Conservation (phyloP, 1,284 basidiomycete genomes). For the Ustilago sp. region DNA sequence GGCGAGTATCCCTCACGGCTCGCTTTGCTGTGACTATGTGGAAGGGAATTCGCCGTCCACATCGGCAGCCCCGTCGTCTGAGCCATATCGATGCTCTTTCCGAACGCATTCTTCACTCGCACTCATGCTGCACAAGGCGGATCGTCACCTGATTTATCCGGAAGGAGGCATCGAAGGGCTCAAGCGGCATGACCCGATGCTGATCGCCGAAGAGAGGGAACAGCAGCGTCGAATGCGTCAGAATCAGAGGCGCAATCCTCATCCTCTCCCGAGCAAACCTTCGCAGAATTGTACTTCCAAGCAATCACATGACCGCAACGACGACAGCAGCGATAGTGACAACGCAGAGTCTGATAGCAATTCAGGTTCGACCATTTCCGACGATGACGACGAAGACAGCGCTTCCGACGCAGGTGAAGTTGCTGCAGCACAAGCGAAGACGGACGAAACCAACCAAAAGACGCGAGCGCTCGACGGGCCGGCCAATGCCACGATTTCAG, state of each 20-base stretch:
- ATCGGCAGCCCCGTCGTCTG: conserved; percentile 18
- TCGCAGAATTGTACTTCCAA: background rate
- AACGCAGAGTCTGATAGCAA: background rate
- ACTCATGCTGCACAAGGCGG: conserved; percentile 64
- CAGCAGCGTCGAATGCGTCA: conserved; percentile 31
- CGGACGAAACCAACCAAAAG: conserved; percentile 3
- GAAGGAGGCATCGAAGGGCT: conserved; percentile 63
- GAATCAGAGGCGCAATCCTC: conserved; percentile 24
- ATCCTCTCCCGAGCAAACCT: conserved; percentile 25
- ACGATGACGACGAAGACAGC: conserved; percentile 10
- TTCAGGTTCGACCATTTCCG: background rate
- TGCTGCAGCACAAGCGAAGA: background rate
- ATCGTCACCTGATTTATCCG: conserved; percentile 65
- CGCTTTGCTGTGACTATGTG: conserved; percentile 40
- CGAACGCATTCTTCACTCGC: conserved; percentile 37
- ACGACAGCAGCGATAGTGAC: conserved; percentile 1
- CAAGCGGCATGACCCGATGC: conserved; percentile 60
- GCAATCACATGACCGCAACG: background rate
- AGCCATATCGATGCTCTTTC: conserved; percentile 37
- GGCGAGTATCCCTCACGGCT: conserved; percentile 11
- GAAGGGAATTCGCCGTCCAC: conserved; percentile 38
- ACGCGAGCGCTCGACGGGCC: conserved; percentile 55
- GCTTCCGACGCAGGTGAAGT: conserved; percentile 9
- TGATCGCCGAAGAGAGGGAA: conserved; percentile 59
- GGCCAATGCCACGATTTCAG: conserved; percentile 60